A percentile compares a stretch with the other conserved stretches of the same genome.
These are phyloP conservation scores for Rhodotorula glutinis DNA, from an alignment of 1,284 basidiomycete genomes.

Conservation along the genomic window DNA sequence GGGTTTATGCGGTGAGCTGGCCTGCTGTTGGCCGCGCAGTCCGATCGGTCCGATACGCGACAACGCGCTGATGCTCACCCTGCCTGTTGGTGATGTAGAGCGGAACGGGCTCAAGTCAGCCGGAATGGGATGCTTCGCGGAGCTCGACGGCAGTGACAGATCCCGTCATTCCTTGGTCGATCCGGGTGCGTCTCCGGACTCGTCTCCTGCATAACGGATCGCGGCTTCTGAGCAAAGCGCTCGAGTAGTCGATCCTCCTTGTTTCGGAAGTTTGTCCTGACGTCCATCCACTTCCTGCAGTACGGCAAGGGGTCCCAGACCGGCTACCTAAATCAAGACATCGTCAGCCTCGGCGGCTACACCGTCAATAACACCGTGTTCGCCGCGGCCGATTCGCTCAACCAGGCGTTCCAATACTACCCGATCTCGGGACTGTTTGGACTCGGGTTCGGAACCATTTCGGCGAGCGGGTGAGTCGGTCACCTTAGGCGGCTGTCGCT, in stretches of 20 bases:
- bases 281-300: background rate
- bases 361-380: constrained; percentile 22
- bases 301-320: constrained; percentile 16
- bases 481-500: too few relatives aligned
- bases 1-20: constrained; percentile 23
- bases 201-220: too few relatives aligned
- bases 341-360: constrained; percentile 22
- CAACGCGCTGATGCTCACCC: background rate
- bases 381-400: constrained; percentile 21
- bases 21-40: background rate
- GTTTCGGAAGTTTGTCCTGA: too few relatives aligned
- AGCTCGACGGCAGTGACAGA: constrained; percentile 29
- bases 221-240: too few relatives aligned
- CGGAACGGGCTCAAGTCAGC: constrained; percentile 21
- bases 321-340: constrained; percentile 18
- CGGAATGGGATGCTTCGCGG: constrained; percentile 11
- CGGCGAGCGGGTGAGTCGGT: constrained; percentile 10
- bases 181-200: constrained; percentile 7
- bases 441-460: constrained; percentile 19
- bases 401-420: constrained; percentile 23
- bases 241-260: too few relatives aligned
- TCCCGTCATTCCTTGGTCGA: constrained; percentile 11
- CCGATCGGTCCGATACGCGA: too few relatives aligned
- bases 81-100: background rate
- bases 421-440: constrained; percentile 26